phyloP scores from a whole-genome alignment of 2,329 filamentous ascomycete species.

The Huntiella abstrusa region DNA sequence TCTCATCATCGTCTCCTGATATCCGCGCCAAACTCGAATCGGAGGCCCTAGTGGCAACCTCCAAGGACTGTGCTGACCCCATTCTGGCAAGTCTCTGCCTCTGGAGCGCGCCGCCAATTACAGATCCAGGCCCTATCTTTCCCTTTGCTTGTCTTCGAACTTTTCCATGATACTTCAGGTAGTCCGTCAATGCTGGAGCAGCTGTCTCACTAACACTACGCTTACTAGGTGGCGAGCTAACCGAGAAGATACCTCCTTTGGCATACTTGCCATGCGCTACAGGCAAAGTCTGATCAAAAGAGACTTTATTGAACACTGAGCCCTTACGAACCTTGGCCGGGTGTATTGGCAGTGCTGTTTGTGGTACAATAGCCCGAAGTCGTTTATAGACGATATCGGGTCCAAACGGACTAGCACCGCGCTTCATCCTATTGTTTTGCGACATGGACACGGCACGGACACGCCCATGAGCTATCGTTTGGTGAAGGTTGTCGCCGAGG shows the following conservation, averaged over 20 bases:
- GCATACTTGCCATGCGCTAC: slow-evolving; percentile 40
- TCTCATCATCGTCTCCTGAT: slow-evolving; percentile 12
- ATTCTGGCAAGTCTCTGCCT: too few species aligned
- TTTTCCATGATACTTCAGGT: slow-evolving; percentile 29
- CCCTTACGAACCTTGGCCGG: slow-evolving; percentile 18
- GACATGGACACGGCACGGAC: slow-evolving; percentile 14
- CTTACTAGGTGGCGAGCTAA: slow-evolving; percentile 18
- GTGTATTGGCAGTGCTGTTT: slow-evolving; percentile 13
- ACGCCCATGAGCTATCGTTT: neutral
- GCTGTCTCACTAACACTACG: slow-evolving; percentile 18
- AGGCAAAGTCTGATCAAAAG: slow-evolving; percentile 33
- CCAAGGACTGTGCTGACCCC: too few species aligned
- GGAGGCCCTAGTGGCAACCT: too few species aligned
- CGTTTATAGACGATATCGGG: slow-evolving; percentile 40
- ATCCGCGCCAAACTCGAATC: too few species aligned
- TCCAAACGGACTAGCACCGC: slow-evolving; percentile 37
- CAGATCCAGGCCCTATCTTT: too few species aligned
- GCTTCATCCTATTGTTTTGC: slow-evolving; percentile 19
- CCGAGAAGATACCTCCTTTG: slow-evolving; percentile 35
- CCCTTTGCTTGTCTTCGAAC: slow-evolving; percentile 14
- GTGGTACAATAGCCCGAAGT: slow-evolving; percentile 28
- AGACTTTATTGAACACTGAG: slow-evolving; percentile 35
- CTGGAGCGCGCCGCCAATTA: too few species aligned
- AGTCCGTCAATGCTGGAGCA: slow-evolving; percentile 27
- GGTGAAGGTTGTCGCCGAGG: slow-evolving; percentile 24